These are phyloP conservation scores for Kokia cookei DNA, from an alignment of 441 rosid genomes.

Conservation along the genomic window DNA sequence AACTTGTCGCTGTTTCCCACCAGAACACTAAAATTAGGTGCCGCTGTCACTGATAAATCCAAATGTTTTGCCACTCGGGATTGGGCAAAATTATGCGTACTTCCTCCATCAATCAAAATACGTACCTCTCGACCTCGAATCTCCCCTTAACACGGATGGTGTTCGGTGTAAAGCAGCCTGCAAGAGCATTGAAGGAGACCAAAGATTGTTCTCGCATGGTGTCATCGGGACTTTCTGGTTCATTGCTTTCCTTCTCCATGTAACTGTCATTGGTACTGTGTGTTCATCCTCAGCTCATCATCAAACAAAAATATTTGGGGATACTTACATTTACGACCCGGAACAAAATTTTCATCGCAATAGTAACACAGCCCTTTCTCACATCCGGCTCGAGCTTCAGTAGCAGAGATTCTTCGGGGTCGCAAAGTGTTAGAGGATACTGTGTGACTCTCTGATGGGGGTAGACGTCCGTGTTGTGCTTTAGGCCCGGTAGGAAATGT, in stretches of 20 bases:
- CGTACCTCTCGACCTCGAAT: background rate
- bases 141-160: background rate
- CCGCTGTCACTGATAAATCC: no score
- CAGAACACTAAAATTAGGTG: no score
- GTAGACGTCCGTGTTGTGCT: background rate
- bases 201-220: background rate
- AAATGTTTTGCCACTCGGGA: no score
- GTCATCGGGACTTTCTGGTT: background rate
- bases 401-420: background rate
- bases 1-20: background rate
- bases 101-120: no score
- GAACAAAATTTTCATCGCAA: background rate
- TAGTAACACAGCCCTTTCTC: background rate
- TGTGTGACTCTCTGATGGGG: background rate
- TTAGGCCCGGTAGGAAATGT: background rate
- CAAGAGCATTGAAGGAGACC: background rate
- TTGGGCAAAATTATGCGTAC: no score
- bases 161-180: background rate
- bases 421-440: background rate
- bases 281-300: background rate
- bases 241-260: background rate
- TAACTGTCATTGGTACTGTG: background rate
- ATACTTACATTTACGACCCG: background rate
- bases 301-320: background rate
- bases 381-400: no score